Conservation (phyloP, 768 basidiomycete species). For the Calocera viscosa region DNA sequence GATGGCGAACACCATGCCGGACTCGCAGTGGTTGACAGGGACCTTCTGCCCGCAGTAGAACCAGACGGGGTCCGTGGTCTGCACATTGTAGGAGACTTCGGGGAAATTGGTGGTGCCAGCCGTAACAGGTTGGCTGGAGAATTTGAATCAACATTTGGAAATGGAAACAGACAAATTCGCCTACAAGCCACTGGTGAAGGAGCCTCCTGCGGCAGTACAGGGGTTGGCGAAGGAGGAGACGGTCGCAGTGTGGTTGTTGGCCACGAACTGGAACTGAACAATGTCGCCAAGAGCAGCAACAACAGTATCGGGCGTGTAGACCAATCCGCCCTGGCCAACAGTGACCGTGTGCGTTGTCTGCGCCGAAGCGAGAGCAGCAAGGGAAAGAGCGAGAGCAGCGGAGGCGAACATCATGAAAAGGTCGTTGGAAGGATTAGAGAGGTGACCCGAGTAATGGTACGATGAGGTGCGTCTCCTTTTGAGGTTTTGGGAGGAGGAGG, state of each 20-base stretch:
- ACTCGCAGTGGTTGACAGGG: conserved; percentile 27
- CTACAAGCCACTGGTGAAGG: conserved; percentile 29
- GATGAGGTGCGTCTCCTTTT: not conserved
- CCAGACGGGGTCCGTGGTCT: conserved; percentile 35
- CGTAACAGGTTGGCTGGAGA: conserved; percentile 12
- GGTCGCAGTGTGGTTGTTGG: conserved; percentile 41
- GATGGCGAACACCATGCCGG: conserved; percentile 52
- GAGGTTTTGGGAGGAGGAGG: not conserved
- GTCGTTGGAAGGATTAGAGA: not conserved
- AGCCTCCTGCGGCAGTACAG: conserved; percentile 26
- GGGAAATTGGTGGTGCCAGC: conserved; percentile 12
- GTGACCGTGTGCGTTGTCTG: conserved; percentile 15
- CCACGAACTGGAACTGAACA: conserved; percentile 14
- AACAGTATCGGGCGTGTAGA: conserved; percentile 12
- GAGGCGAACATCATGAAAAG: not conserved
- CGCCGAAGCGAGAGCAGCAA: conserved; percentile 4
- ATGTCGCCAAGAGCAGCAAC: conserved; percentile 14
- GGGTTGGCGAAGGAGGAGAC: conserved; percentile 48
- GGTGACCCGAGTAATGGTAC: not conserved
- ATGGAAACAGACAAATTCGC: conserved; percentile 19
- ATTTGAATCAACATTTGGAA: not conserved
- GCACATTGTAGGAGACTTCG: not conserved
- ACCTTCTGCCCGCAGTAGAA: conserved; percentile 43
- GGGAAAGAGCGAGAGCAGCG: conserved; percentile 5
- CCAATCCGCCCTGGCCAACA: conserved; percentile 13